phyloP scores from a whole-genome alignment of 2,329 filamentous ascomycete genomes.

The Aspergillus flavus region DNA sequence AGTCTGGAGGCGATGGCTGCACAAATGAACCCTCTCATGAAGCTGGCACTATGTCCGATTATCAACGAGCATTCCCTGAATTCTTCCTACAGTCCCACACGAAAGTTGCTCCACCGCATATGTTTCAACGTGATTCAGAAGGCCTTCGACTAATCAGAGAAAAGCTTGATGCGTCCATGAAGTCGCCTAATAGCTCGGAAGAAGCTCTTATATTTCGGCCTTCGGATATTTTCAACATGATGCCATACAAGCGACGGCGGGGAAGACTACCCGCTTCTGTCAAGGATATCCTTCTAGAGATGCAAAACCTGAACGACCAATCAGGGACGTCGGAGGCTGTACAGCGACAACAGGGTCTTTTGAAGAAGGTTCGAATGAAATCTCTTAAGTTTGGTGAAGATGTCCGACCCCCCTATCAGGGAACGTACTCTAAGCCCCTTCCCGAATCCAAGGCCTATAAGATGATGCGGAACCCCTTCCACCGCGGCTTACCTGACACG shows the following conservation, averaged over 20 bases:
- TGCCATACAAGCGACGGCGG: constrained; percentile 39
- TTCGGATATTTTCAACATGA: constrained; percentile 41
- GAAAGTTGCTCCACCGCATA: constrained; percentile 62
- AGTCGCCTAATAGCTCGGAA: constrained; percentile 12
- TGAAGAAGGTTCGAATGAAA: constrained; percentile 58
- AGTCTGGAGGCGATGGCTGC: constrained; percentile 16
- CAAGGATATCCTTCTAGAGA: constrained; percentile 61
- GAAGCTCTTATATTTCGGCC: constrained; percentile 31
- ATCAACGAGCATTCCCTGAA: constrained; percentile 73
- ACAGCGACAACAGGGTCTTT: constrained; percentile 41
- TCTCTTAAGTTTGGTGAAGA: constrained; percentile 64
- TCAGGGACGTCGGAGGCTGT: constrained; percentile 24
- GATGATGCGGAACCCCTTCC: constrained; percentile 58
- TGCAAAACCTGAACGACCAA: constrained; percentile 51
- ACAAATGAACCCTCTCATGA: constrained; percentile 22
- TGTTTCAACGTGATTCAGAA: constrained; percentile 61
- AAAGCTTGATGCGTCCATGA: constrained; percentile 48
- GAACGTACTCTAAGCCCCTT: constrained; percentile 59
- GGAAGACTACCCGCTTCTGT: constrained; percentile 49
- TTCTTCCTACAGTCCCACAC: constrained; percentile 79
- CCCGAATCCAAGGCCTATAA: constrained; percentile 44
- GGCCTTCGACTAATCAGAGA: constrained; percentile 57
- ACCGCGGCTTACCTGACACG: constrained; percentile 54
- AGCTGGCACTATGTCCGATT: constrained; percentile 51
- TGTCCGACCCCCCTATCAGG: constrained; percentile 64